Percentiles rank a stretch among this genome's conserved stretches.
Conservation (phyloP, 352 stramenopile species). For the Phytophthora multivora region DNA sequence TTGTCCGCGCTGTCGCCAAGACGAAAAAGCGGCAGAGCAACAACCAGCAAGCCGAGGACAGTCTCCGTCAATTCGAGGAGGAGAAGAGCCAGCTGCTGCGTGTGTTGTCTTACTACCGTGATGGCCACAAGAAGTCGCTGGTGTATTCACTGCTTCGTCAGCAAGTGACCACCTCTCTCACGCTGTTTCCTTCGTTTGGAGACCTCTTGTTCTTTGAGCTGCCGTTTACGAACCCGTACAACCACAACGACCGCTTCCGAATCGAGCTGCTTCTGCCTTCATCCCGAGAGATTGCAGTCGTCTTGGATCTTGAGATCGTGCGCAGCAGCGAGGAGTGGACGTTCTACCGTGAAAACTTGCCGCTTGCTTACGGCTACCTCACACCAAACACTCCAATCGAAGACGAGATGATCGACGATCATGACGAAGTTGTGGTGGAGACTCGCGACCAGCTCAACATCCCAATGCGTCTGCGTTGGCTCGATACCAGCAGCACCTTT, state of each 20-base stretch:
- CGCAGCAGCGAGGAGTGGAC: constrained; percentile 81
- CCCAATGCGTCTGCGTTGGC: constrained; percentile 88
- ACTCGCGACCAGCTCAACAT: constrained; percentile 83
- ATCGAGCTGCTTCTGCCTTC: constrained; percentile 75
- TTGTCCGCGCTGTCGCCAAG: constrained; percentile 58
- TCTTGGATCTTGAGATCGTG: constrained; percentile 80
- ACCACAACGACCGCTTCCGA: constrained; percentile 89
- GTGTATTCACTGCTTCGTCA: constrained; percentile 90
- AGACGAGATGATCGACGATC: constrained; percentile 92
- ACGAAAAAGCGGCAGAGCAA: constrained; percentile 29
- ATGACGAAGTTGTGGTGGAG: constrained; percentile 88
- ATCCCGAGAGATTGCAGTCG: constrained; percentile 30
- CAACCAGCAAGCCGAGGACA: constrained; percentile 35
- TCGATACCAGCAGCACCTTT: constrained; percentile 39
- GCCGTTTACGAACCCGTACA: constrained; percentile 91
- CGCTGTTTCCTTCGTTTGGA: constrained; percentile 82
- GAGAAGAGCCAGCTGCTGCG: constrained; percentile 88
- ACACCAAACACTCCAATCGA: constrained; percentile 61
- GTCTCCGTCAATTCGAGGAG: constrained; percentile 56
- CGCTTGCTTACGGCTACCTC: constrained; percentile 49
- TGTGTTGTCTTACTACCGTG: constrained; percentile 92
- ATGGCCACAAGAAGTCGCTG: constrained; percentile 94
- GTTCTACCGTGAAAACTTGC: constrained; percentile 74
- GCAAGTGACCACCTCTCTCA: constrained; percentile 86
- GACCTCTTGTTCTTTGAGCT: constrained; percentile 90